phyloP scores from a whole-genome alignment of 495 filamentous ascomycete genomes.

The Choiromyces venosus region DNA sequence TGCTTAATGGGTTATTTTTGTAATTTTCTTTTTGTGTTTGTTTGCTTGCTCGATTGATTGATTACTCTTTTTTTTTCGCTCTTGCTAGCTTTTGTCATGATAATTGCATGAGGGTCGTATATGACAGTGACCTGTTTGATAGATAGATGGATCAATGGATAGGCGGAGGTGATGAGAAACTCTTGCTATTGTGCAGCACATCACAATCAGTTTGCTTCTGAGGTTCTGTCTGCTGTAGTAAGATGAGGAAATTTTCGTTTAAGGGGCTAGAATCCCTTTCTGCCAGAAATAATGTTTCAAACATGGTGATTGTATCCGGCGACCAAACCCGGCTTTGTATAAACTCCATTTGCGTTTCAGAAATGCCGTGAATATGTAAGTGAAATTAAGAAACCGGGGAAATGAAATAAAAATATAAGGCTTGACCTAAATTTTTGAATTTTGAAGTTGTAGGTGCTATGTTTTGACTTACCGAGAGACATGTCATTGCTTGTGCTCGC shows the following conservation, averaged over 20 bases:
- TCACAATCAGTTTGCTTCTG: not conserved
- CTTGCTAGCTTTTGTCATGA: not conserved
- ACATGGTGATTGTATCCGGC: not conserved
- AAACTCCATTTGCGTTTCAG: not conserved
- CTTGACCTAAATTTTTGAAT: not conserved
- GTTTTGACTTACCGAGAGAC: not conserved
- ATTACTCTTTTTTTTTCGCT: not conserved
- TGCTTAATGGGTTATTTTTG: conserved; percentile 11
- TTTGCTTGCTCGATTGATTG: not conserved
- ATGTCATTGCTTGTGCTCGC: not conserved
- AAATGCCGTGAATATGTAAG: not conserved
- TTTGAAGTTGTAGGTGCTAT: not conserved
- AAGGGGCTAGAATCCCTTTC: not conserved
- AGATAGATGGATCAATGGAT: not conserved
- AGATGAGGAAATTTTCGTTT: not conserved
- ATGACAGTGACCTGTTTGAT: not conserved
- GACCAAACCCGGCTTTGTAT: not conserved
- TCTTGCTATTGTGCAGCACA: not conserved
- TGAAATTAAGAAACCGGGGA: not conserved
- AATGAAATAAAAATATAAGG: no score
- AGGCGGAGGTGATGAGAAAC: not conserved
- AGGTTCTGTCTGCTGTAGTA: not conserved
- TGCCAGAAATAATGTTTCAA: not conserved
- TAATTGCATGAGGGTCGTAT: not conserved
- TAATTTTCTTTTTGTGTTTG: not conserved